phyloP scores from a whole-genome alignment of 768 basidiomycete genomes.

The Saitozyma sp. region DNA sequence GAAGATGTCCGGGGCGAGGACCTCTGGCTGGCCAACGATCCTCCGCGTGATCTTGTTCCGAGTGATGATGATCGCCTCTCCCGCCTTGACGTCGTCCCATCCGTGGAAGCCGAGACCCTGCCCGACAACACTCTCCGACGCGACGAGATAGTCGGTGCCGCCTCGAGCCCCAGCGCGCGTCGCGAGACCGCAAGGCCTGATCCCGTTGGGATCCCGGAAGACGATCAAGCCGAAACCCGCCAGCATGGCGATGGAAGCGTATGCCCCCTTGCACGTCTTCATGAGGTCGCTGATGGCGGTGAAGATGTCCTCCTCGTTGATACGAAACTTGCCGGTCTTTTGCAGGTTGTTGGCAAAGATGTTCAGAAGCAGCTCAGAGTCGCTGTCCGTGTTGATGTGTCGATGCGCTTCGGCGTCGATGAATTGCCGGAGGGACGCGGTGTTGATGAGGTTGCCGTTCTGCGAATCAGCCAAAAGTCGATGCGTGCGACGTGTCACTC shows the following conservation, averaged over 20 bases:
- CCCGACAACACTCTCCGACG: slow-evolving; percentile 94
- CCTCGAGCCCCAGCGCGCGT: slow-evolving; percentile 58
- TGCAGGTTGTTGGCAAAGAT: slow-evolving; percentile 97
- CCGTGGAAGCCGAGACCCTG: slow-evolving; percentile 87
- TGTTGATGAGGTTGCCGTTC: slow-evolving; percentile 99
- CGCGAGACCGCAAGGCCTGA: slow-evolving; percentile 87
- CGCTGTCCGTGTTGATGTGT: slow-evolving; percentile 97
- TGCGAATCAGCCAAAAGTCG: slow-evolving; percentile 48
- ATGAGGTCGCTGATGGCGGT: slow-evolving; percentile 87
- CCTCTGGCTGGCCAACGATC: slow-evolving; percentile 62
- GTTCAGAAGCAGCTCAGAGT: slow-evolving; percentile 95
- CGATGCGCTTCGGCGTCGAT: slow-evolving; percentile 96
- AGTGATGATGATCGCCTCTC: slow-evolving; percentile 95
- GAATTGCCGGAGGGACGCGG: slow-evolving; percentile 76
- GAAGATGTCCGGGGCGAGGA: slow-evolving; percentile 95
- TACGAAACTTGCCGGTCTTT: slow-evolving; percentile 94
- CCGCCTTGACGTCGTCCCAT: slow-evolving; percentile 88
- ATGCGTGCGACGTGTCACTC: slow-evolving; percentile 45
- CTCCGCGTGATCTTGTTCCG: slow-evolving; percentile 72
- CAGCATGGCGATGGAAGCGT: slow-evolving; percentile 98
- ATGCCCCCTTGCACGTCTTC: slow-evolving; percentile 84
- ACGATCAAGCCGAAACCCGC: slow-evolving; percentile 98
- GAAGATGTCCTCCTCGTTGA: slow-evolving; percentile 99
- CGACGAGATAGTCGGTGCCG: slow-evolving; percentile 84
- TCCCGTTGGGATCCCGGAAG: slow-evolving; percentile 97